phyloP scores from a whole-genome alignment of 1,284 basidiomycete genomes.

The Leccinum pallidistipes region DNA sequence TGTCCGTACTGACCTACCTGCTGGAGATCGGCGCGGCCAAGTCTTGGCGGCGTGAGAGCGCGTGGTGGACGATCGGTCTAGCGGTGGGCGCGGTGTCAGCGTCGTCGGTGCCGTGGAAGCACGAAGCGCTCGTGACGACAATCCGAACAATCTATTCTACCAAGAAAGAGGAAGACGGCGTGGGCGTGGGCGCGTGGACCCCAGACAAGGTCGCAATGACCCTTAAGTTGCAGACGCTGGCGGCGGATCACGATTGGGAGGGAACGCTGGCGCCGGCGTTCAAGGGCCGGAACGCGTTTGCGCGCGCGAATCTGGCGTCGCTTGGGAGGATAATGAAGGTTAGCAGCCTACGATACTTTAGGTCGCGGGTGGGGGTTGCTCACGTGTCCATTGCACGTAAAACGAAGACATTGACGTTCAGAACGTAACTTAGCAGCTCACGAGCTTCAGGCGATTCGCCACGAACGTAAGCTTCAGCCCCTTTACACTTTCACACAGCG shows the following conservation, averaged over 20 bases:
- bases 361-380: constrained; percentile 2
- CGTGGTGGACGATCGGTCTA: constrained; percentile 81
- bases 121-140: constrained; percentile 58
- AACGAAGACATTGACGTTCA: too few relatives aligned
- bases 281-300: constrained; percentile 69
- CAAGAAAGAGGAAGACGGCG: background rate
- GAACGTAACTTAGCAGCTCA: too few relatives aligned
- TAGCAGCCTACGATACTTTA: constrained; percentile 4
- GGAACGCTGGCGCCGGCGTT: constrained; percentile 73
- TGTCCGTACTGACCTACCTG: too few relatives aligned
- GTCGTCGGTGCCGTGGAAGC: constrained; percentile 70
- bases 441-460: too few relatives aligned
- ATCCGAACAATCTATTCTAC: constrained; percentile 50
- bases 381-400: too few relatives aligned
- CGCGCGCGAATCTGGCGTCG: constrained; percentile 65
- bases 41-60: constrained; percentile 23
- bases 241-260: constrained; percentile 70
- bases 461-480: too few relatives aligned
- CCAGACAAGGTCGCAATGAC: constrained; percentile 88
- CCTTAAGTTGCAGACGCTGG: constrained; percentile 63
- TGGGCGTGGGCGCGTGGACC: constrained; percentile 54
- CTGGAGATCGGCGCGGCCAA: too few relatives aligned
- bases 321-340: constrained; percentile 86
- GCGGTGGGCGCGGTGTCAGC: constrained; percentile 60
- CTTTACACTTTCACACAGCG: too few relatives aligned